Conservation (phyloP, 805 yeast species). For the Sugiyamaella marilandica region DNA sequence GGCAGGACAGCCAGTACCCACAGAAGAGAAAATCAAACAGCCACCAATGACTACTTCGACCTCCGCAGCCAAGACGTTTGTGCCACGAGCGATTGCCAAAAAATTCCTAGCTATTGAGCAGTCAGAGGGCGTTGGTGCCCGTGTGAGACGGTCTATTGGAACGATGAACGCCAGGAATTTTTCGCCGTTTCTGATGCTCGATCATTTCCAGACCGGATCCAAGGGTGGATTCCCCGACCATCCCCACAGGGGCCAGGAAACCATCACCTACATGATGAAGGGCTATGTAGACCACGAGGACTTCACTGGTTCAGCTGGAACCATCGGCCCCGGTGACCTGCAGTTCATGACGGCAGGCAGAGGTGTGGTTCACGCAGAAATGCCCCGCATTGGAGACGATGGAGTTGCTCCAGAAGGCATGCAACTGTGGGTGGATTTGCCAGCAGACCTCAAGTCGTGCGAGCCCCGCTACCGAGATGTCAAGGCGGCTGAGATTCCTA, state of each 20-base stretch:
- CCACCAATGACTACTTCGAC: not conserved
- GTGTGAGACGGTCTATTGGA: slow-evolving; percentile 77
- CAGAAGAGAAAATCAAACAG: not conserved
- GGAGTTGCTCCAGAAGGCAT: slow-evolving; percentile 51
- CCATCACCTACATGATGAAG: slow-evolving; percentile 58
- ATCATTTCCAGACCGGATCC: slow-evolving; percentile 61
- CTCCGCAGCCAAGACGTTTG: slow-evolving; percentile 11
- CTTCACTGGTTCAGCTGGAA: slow-evolving; percentile 74
- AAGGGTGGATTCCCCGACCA: slow-evolving; percentile 78
- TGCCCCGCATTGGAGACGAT: slow-evolving; percentile 57
- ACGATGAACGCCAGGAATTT: slow-evolving; percentile 61
- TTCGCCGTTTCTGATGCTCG: slow-evolving; percentile 74
- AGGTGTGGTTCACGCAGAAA: slow-evolving; percentile 81
- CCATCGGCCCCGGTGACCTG: slow-evolving; percentile 71
- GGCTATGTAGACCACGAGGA: slow-evolving; percentile 78
- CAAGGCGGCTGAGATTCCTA: slow-evolving; percentile 62
- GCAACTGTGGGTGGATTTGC: slow-evolving; percentile 86
- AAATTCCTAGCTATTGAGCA: slow-evolving; percentile 58
- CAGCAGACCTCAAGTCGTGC: slow-evolving; percentile 53
- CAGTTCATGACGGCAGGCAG: slow-evolving; percentile 92
- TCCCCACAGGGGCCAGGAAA: slow-evolving; percentile 78
- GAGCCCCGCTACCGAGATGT: slow-evolving; percentile 76
- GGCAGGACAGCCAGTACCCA: not conserved
- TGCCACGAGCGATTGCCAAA: slow-evolving; percentile 45
- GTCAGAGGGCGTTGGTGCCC: slow-evolving; percentile 81